Evolutionary conservation across 306 rosid species (phyloP), one percentile per base, ranked within the genome.

Genomic region (Adenanthera pavonina): DNA sequence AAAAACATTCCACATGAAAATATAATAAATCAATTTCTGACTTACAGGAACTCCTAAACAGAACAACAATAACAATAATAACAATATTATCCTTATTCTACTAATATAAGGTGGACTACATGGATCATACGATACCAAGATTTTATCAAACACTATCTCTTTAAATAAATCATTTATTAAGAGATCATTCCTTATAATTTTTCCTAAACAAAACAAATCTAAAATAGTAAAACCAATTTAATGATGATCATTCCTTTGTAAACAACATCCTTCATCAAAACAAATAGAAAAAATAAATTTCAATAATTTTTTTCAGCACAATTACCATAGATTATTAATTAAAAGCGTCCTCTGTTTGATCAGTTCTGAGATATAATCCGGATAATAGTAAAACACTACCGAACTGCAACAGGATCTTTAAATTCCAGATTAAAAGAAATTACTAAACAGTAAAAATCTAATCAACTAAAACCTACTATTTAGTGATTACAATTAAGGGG

Each of bases 281-380:
- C 35, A 40, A 43, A 35, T 41, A 68, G 17, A 41, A 20, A 68
- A 25, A 41, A 41, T 67, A 67, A 40, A 40, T 66, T 66, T 38
- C 71, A 67, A 41, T 7, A 41, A n/a, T 68, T 67, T 2, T 41
- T 68, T 43, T 68, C 35, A 68, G 52, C 2, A 40, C 72, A 68
- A 19, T 41, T 8, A 68, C 52, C 73, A 8, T 8, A 19, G 9
- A 17, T 17, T 68, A 68, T 41, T 41, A 41, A 67, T 41, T 41
- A 41, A n/a, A 38, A 67, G 72, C 34, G n/a, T 67, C 8, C 72
- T 67, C 20, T 17, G 52, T 46, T 67, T n/a, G 51, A 67, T 41
- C 48, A 72, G 34, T 25, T 25, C 30, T 25, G 30, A 25, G 30
- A 25, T 25, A 25, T 25, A 49, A 72, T 51, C 61, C 61, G 35